Evolutionary conservation across 2,329 filamentous ascomycete species (phyloP).

Genomic region (Ustulina deusta): DNA sequence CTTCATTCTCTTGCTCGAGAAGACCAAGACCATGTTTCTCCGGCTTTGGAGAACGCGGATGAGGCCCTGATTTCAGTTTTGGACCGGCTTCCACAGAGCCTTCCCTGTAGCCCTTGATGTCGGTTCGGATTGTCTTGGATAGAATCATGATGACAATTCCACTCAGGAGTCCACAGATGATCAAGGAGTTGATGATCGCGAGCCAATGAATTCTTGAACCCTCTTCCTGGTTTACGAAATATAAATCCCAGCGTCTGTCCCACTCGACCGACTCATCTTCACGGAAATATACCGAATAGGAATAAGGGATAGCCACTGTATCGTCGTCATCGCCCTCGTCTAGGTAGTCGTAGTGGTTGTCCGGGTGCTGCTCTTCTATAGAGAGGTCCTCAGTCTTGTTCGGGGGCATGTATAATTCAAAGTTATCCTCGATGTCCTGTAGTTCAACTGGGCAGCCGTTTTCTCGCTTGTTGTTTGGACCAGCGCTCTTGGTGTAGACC

Average conservation of each 20-base stretch:
- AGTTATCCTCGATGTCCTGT: slow-evolving; percentile 69
- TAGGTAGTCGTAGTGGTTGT: slow-evolving; percentile 66
- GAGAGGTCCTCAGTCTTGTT: slow-evolving; percentile 66
- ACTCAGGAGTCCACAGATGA: slow-evolving; percentile 83
- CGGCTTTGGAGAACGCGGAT: slow-evolving; percentile 56
- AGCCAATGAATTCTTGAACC: slow-evolving; percentile 87
- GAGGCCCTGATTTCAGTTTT: slow-evolving; percentile 62
- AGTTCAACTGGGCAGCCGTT: slow-evolving; percentile 77
- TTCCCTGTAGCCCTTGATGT: slow-evolving; percentile 81
- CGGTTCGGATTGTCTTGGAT: slow-evolving; percentile 79
- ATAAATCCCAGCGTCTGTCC: slow-evolving; percentile 87
- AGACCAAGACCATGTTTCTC: slow-evolving; percentile 68
- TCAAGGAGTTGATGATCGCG: slow-evolving; percentile 86
- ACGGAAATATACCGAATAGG: slow-evolving; percentile 90
- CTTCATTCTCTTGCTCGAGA: slow-evolving; percentile 69
- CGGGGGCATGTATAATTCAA: slow-evolving; percentile 76
- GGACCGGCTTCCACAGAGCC: slow-evolving; percentile 75
- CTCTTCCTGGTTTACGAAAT: slow-evolving; percentile 89
- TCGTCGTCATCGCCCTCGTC: slow-evolving; percentile 72
- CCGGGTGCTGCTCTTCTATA: slow-evolving; percentile 67
- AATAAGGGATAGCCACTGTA: slow-evolving; percentile 81
- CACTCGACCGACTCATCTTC: slow-evolving; percentile 85
- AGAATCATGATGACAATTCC: slow-evolving; percentile 85
- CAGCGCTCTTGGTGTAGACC: slow-evolving; percentile 88
- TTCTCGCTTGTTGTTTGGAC: slow-evolving; percentile 68